Base-by-base conservation (phyloP, 2,329 filamentous ascomycete species). In the Paecilomyces dactylethromorphus region DNA sequence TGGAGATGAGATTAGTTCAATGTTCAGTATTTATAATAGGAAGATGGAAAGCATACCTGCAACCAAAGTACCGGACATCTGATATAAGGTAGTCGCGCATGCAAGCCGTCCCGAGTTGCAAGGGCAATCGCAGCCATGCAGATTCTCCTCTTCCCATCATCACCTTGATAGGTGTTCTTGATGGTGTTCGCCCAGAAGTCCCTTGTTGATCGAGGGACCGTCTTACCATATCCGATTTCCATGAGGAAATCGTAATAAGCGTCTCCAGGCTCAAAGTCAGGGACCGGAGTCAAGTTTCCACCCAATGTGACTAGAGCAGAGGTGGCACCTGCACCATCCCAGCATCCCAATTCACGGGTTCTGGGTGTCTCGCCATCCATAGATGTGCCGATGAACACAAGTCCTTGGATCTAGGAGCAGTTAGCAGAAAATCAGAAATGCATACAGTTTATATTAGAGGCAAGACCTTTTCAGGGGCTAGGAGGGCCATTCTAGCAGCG, bases 51-150 rank as follows among this genome's bases (percentile, higher is more conserved):
- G 1, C 75, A 32, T 26, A 78, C 74, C 65, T 75, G 58, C 59
- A 81, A 59, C 78, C 79, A 80, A 54, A 79, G 63, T 2, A 82
- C 78, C 1, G 79, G 79, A 66, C 78, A 80, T 56, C 63, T 68
- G 1, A 82, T 69, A 68, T 81, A 78, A 8, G 66, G 72, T 31
- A 80, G 58, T 12, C 79, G 60, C 1, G 64, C 63, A 60, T 77
- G 73, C 60, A 82, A 62, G 3, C 78, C 76, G 68, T 81, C 80
- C 10, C 79, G 64, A 53, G 79, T 76, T 13, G 70, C 64, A 32
- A 81, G 62, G 60, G 78, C 79, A 56, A 81, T 76, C 1, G 74
- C 71, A 22, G 76, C 76, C 77, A 79, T 78, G 2, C 78, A 68
- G 2, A 72, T 69, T 32, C 76, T 69, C 58, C 67, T 68, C 54